Evolutionary conservation across 2,329 filamentous ascomycete genomes (phyloP), one percentile per base, ranked within the genome.

Genomic region (Hypomyces perniciosus): DNA sequence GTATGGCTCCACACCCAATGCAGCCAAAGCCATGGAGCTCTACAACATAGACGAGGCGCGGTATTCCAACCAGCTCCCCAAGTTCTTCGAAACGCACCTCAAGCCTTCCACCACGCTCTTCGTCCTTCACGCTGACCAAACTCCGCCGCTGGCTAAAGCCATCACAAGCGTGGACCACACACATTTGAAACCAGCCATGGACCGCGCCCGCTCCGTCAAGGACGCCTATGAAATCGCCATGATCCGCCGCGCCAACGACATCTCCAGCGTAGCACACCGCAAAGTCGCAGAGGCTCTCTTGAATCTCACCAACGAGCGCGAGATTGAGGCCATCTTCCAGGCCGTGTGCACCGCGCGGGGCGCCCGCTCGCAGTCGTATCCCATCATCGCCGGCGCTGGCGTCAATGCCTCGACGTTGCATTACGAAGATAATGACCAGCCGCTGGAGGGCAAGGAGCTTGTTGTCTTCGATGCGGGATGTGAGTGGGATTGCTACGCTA

Each of bases 381-480:
- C 85, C 43, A 80, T 90, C n/a, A 96, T 99, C 59, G 89, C 88
- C 42, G 92, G 88, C 2, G 83, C 86, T 1, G 92, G 92, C 1
- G 65, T 75, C n/a, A 93, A 93, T 62, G 90, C 87, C 5, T 84
- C 86, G 10, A 91, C 88, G 0, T 74, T 97, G 38, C 93, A 99
- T 68, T 99, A 99, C 67, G 79, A 80, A 40, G 81, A 79, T 48
- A 97, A 99, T 65, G 78, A 95, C 61, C 79, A 86, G 59, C 70
- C 83, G 1, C 78, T 97, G 13, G 71, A 72, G 3, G 82, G 84
- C 28, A 79, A 84, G 51, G 82, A 91, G 62, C 77, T 91, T 30
- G 72, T 97, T 31, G 84, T 95, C 20, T 74, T 99, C 4, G 92
- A 99, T 65, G 91, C 92, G 1, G 91, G 90, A 2, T 86, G 84